These are phyloP conservation scores for Plasmopara muralis DNA, from an alignment of 352 stramenopile species.

Conservation along the genomic window DNA sequence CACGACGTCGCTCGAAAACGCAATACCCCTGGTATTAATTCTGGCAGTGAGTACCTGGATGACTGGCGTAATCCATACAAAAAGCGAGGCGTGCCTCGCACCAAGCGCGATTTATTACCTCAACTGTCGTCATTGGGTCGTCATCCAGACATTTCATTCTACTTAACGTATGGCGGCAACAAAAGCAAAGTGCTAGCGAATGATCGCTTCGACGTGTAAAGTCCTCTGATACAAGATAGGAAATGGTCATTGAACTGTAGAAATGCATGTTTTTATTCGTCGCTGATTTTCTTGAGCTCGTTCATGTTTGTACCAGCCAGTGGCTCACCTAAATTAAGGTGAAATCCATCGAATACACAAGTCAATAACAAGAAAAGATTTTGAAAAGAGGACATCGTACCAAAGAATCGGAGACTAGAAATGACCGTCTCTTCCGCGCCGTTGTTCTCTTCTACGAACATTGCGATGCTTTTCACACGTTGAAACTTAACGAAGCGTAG, in stretches of 20 bases:
- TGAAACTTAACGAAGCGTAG: constrained; percentile 82
- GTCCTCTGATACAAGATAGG: background rate
- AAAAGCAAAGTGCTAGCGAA: constrained; percentile 63
- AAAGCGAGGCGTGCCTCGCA: constrained; percentile 45
- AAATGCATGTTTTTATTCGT: constrained; percentile 39
- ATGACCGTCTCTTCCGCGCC: constrained; percentile 53
- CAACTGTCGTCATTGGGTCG: constrained; percentile 39
- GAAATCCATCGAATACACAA: constrained; percentile 7
- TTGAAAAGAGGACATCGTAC: constrained; percentile 13
- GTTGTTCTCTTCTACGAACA: constrained; percentile 79
- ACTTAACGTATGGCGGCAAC: constrained; percentile 51
- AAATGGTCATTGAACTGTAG: background rate
- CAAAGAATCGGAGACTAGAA: constrained; percentile 62
- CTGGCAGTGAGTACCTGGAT: constrained; percentile 49
- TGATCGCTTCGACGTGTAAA: constrained; percentile 58
- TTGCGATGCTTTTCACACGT: constrained; percentile 62
- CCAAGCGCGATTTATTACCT: constrained; percentile 43
- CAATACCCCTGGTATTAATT: constrained; percentile 44
- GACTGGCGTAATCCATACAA: constrained; percentile 67
- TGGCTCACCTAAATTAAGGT: constrained; percentile 33
- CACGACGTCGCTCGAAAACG: constrained; percentile 31
- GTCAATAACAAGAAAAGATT: background rate
- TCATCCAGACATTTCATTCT: constrained; percentile 41
- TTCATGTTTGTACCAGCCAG: constrained; percentile 83
- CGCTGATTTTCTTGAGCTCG: constrained; percentile 76